phyloP scores from a whole-genome alignment of 805 yeast genomes.

The Kuraishia piskuri region DNA sequence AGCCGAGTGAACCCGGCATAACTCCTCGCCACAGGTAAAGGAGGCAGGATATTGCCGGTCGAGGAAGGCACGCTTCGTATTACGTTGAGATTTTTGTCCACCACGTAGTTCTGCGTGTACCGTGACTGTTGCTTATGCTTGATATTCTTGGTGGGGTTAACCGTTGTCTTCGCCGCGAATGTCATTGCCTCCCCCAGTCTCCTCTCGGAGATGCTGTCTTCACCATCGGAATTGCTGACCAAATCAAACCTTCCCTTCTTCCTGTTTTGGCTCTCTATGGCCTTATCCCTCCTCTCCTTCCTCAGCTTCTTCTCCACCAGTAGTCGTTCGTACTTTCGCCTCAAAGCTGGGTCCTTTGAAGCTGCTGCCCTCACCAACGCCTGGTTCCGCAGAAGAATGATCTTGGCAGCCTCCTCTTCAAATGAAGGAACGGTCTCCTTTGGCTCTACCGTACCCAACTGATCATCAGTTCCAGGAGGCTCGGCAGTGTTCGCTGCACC shows the following conservation, averaged over 20 bases:
- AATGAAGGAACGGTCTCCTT: no score
- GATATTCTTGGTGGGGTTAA: background rate
- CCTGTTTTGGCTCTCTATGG: background rate
- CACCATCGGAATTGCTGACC: background rate
- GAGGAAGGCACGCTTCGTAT: background rate
- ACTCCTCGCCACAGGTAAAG: background rate
- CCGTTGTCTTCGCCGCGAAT: background rate
- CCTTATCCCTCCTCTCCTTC: background rate
- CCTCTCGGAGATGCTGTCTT: background rate
- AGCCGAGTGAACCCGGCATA: background rate
- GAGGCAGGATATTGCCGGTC: background rate
- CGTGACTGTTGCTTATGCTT: background rate
- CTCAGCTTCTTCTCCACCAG: slow-evolving; percentile 13
- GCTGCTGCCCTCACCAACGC: slow-evolving; percentile 15
- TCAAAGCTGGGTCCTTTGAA: slow-evolving; percentile 9
- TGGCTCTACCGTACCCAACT: background rate
- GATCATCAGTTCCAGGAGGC: background rate
- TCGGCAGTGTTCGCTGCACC: background rate
- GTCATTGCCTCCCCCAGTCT: background rate
- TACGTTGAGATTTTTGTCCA: background rate
- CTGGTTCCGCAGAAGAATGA: slow-evolving; percentile 11
- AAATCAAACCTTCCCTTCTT: slow-evolving; percentile 2
- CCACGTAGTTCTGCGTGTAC: background rate
- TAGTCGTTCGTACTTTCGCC: slow-evolving; percentile 13
- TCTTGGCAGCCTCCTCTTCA: slow-evolving; percentile 11